These are phyloP conservation scores for Suillus subalutaceus DNA, from an alignment of 768 basidiomycete genomes.

Conservation along the genomic window DNA sequence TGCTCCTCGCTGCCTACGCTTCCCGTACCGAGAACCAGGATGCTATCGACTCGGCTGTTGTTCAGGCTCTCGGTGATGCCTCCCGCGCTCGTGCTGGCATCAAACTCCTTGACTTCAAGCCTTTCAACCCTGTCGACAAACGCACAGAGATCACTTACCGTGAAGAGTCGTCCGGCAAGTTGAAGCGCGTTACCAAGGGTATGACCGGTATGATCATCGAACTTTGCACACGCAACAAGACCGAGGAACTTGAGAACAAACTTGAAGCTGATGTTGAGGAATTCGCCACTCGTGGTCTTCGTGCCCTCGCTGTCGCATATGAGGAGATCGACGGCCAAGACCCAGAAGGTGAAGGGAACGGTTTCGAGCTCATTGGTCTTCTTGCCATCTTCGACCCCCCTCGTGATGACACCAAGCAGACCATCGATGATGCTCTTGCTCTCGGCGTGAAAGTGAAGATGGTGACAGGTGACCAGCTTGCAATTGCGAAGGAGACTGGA, in stretches of 20 bases:
- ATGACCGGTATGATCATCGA: slow-evolving; percentile 99
- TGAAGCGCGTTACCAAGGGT: slow-evolving; percentile 99
- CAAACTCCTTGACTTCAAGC: slow-evolving; percentile 98
- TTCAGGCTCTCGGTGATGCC: slow-evolving; percentile 74
- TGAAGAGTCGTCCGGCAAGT: slow-evolving; percentile 90
- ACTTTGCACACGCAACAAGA: slow-evolving; percentile 97
- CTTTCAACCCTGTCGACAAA: slow-evolving; percentile 99
- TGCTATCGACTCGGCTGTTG: slow-evolving; percentile 90
- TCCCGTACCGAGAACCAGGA: slow-evolving; percentile 99
- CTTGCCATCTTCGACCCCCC: slow-evolving; percentile 98
- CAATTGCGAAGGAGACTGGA: slow-evolving; percentile 99
- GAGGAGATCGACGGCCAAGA: slow-evolving; percentile 90
- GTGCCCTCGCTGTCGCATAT: slow-evolving; percentile 91
- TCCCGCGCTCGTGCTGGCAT: slow-evolving; percentile 85
- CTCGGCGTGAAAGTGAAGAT: slow-evolving; percentile 99
- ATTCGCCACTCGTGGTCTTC: slow-evolving; percentile 93
- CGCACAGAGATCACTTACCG: slow-evolving; percentile 98
- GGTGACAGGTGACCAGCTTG: slow-evolving; percentile 99
- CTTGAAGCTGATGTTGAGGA: slow-evolving; percentile 97
- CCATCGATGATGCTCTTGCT: slow-evolving; percentile 93
- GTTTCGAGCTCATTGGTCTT: slow-evolving; percentile 96
- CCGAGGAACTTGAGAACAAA: slow-evolving; percentile 85
- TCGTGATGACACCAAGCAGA: slow-evolving; percentile 98
- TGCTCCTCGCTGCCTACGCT: slow-evolving; percentile 92
- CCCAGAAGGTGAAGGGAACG: slow-evolving; percentile 86